Evolutionary conservation across 176 grass and related monocot species (phyloP).

Genomic region (Poa annua): DNA sequence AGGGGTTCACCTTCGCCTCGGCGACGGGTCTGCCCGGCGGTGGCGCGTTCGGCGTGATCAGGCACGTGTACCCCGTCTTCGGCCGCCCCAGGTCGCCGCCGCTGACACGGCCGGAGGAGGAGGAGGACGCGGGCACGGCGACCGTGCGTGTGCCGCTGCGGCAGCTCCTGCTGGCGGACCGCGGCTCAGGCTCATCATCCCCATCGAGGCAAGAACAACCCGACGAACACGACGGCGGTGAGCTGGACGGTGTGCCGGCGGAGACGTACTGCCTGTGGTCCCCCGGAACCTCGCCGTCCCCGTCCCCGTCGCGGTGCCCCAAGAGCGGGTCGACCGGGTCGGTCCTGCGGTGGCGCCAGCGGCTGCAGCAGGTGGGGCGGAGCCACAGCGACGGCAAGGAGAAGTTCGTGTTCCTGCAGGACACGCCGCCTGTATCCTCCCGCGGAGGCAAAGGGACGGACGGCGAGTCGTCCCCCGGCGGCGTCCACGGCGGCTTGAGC

Average conservation of each 20-base stretch:
- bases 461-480: not conserved
- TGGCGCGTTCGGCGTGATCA: constrained; percentile 1
- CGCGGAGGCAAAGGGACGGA: not conserved
- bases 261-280: constrained; percentile 60
- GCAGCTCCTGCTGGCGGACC: constrained; percentile 63
- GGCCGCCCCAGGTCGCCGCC: constrained; percentile 46
- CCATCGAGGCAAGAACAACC: not conserved
- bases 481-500: constrained; percentile 37
- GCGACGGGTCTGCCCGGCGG: not conserved
- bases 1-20: constrained; percentile 45
- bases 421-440: not conserved
- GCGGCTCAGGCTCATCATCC: constrained; percentile 17
- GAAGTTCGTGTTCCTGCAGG: constrained; percentile 79
- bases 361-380: constrained; percentile 53
- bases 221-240: not conserved
- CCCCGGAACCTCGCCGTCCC: constrained; percentile 36
- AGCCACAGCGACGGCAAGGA: constrained; percentile 97
- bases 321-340: constrained; percentile 92
- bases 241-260: constrained; percentile 49
- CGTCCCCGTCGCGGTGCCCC: constrained; percentile 49
- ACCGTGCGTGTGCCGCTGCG: constrained; percentile 48
- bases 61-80: constrained; percentile 73
- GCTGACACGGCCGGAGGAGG: not conserved
- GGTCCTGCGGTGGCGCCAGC: constrained; percentile 70
- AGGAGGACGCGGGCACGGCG: not conserved